Percentiles rank a stretch among this genome's conserved stretches.
phyloP scores from a whole-genome alignment of 2,329 filamentous ascomycete genomes.

The Lomentospora prolificans region DNA sequence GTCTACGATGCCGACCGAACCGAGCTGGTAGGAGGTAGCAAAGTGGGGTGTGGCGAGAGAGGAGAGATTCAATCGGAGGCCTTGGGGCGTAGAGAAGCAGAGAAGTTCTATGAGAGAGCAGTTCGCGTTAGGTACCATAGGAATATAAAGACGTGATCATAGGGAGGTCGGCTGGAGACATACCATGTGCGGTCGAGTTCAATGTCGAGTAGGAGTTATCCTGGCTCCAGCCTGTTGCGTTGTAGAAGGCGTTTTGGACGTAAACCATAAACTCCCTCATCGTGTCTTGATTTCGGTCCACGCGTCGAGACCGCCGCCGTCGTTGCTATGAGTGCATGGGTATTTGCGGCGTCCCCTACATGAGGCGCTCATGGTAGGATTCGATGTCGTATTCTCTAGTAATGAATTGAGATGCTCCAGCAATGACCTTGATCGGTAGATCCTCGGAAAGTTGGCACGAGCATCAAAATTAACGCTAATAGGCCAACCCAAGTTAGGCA shows the following conservation, averaged over 20 bases:
- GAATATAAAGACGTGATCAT: neutral
- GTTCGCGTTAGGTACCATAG: constrained; percentile 10
- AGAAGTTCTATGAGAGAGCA: constrained; percentile 54
- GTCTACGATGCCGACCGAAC: constrained; percentile 82
- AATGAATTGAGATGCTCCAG: too few relatives aligned
- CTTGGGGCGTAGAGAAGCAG: constrained; percentile 77
- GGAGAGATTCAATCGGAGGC: constrained; percentile 77
- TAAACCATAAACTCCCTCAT: constrained; percentile 99
- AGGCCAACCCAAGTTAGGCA: too few relatives aligned
- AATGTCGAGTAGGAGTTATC: constrained; percentile 88
- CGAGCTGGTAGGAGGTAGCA: constrained; percentile 85
- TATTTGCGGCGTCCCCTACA: neutral
- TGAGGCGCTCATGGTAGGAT: too few relatives aligned
- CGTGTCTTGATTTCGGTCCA: constrained; percentile 12
- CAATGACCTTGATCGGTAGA: too few relatives aligned
- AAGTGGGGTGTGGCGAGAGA: constrained; percentile 89
- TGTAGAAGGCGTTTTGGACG: constrained; percentile 82
- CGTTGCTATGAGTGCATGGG: neutral
- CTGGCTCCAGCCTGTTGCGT: constrained; percentile 76
- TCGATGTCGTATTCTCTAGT: too few relatives aligned
- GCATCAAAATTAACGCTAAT: too few relatives aligned
- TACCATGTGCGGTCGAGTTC: constrained; percentile 74
- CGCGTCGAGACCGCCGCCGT: constrained; percentile 2
- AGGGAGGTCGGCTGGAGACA: constrained; percentile 12
- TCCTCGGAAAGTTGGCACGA: too few relatives aligned